phyloP scores from a whole-genome alignment of 148 eudicot genomes.

The Vaccinium macrocarpon region DNA sequence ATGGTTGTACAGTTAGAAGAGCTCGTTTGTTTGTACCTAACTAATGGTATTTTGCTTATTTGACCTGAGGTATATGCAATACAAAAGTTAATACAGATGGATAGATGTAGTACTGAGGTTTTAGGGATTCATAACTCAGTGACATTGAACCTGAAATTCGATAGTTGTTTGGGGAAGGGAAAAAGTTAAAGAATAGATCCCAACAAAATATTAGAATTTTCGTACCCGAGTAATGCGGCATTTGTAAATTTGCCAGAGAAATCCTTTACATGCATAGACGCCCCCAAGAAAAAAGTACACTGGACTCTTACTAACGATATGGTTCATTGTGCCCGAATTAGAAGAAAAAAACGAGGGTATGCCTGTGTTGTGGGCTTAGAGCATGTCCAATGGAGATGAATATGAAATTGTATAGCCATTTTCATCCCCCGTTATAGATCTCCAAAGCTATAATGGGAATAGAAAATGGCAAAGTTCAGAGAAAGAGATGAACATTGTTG shows the following conservation, averaged over 20 bases:
- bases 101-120: neutral
- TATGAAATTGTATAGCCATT: no score
- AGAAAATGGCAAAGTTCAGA: slow-evolving; percentile 45
- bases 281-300: no score
- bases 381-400: no score
- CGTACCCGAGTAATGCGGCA: neutral
- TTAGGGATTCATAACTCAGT: neutral
- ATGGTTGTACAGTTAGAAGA: slow-evolving; percentile 11
- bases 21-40: neutral
- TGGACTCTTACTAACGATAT: no score
- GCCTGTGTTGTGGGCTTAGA: no score
- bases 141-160: neutral
- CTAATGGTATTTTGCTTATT: neutral
- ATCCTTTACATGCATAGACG: no score
- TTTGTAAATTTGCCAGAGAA: neutral
- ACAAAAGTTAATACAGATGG: neutral
- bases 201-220: neutral
- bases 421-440: no score
- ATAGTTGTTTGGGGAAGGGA: neutral
- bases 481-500: slow-evolving; percentile 79
- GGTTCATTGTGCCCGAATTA: no score
- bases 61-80: slow-evolving; percentile 11
- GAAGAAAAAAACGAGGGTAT: no score
- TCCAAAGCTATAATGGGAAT: no score
- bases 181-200: neutral